Percentiles rank a stretch among this genome's conserved stretches.
Conservation (phyloP, 2,329 filamentous ascomycete genomes). For the Stylonectria norvegica region DNA sequence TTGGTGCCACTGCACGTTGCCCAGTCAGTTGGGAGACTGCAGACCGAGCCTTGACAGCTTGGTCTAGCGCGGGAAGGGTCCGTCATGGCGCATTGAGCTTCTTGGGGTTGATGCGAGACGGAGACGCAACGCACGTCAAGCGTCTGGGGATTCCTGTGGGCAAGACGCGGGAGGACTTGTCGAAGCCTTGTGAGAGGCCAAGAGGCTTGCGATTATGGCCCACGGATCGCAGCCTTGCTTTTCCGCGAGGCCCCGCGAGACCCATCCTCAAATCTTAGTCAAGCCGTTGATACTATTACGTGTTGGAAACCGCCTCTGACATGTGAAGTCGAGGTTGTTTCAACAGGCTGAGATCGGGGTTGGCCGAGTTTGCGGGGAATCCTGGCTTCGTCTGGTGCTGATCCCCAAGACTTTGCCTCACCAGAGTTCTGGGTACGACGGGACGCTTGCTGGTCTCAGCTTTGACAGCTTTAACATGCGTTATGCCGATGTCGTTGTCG, state of each 20-base stretch:
- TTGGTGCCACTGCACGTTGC: neutral
- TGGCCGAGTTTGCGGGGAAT: constrained; percentile 26
- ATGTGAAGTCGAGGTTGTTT: constrained; percentile 20
- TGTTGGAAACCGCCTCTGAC: constrained; percentile 16
- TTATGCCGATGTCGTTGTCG: no score
- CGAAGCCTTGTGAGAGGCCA: no score
- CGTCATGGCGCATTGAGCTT: constrained; percentile 1
- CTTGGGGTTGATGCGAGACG: constrained; percentile 18
- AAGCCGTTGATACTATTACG: constrained; percentile 25
- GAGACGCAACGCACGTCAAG: constrained; percentile 15
- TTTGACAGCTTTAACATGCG: no score
- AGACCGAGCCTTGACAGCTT: neutral
- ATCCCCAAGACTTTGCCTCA: no score
- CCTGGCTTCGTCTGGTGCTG: constrained; percentile 22
- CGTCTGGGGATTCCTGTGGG: constrained; percentile 22
- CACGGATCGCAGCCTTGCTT: constrained; percentile 12
- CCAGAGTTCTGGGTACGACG: no score
- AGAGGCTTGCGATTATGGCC: no score
- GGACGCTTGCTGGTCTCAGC: no score
- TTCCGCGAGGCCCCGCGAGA: constrained; percentile 8
- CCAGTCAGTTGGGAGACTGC: neutral
- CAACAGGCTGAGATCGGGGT: constrained; percentile 9
- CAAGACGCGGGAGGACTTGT: no score
- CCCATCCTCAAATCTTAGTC: constrained; percentile 21
- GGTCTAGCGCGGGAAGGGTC: neutral